phyloP scores from a whole-genome alignment of 257 asterid species.

The Rehmannia glutinosa region DNA sequence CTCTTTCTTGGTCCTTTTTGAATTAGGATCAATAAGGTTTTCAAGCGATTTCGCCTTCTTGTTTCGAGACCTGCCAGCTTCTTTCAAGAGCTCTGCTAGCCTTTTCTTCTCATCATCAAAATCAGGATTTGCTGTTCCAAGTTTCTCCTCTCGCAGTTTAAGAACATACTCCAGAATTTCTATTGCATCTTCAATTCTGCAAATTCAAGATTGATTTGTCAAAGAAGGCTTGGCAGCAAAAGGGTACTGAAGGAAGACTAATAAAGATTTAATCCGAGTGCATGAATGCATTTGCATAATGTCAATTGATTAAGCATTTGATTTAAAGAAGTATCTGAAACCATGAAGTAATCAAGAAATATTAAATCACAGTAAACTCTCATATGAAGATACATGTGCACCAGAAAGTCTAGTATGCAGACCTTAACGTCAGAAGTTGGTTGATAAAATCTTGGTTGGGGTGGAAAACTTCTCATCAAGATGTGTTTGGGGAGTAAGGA shows the following conservation, averaged over 20 bases:
- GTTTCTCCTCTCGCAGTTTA: conserved; percentile 94
- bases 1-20: conserved; percentile 84
- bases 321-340: no score
- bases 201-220: neutral
- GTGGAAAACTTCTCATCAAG: neutral
- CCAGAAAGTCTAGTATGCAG: neutral
- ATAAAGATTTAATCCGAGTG: neutral
- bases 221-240: neutral
- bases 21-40: conserved; percentile 84
- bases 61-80: conserved; percentile 89
- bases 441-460: neutral
- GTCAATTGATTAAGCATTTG: neutral
- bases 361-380: no score
- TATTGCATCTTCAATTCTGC: conserved; percentile 93
- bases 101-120: conserved; percentile 96
- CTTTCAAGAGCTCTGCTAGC: conserved; percentile 89
- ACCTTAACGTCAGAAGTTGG: neutral
- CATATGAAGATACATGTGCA: no score
- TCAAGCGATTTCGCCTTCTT: conserved; percentile 92
- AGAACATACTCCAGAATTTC: conserved; percentile 92
- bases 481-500: neutral
- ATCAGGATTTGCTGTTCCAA: conserved; percentile 97
- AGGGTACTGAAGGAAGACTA: neutral
- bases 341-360: no score
- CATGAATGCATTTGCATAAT: conserved; percentile 5